A percentile compares a stretch with the other conserved stretches of the same genome.
These are phyloP conservation scores for Colletotrichum filicis DNA, from an alignment of 2,329 filamentous ascomycete species.

Conservation along the genomic window DNA sequence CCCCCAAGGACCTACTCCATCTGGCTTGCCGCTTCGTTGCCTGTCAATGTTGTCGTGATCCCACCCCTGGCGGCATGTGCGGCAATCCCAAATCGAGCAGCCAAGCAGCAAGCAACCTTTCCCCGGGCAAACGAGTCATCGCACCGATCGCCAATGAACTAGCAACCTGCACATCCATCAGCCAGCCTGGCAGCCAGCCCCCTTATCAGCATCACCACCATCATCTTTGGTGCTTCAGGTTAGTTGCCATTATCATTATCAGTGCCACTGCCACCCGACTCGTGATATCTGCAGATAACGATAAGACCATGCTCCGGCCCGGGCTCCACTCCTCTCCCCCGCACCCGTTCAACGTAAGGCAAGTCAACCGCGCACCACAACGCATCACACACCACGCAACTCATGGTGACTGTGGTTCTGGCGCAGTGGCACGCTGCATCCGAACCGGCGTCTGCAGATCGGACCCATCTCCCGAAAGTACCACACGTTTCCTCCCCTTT, in stretches of 20 bases:
- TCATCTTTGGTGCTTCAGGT: not conserved
- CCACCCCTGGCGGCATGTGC: not conserved
- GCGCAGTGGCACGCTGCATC: not conserved
- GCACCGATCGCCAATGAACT: conserved; percentile 1
- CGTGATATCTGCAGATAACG: not conserved
- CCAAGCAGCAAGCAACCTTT: not conserved
- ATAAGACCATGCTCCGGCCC: not conserved
- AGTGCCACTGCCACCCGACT: not conserved
- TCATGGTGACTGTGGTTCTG: not conserved
- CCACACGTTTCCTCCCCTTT: not conserved
- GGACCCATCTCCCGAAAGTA: not conserved
- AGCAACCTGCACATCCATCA: conserved; percentile 5
- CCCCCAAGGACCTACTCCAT: not conserved
- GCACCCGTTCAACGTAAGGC: not conserved
- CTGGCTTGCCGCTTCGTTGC: not conserved
- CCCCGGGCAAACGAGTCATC: conserved; percentile 3
- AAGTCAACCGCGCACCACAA: not conserved
- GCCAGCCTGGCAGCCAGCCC: not conserved
- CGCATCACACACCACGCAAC: not conserved
- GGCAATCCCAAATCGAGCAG: not conserved
- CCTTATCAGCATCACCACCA: conserved; percentile 1
- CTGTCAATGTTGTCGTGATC: not conserved
- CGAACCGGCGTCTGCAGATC: not conserved
- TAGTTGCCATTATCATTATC: not conserved
- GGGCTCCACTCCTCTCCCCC: not conserved